A percentile compares a stretch with the other conserved stretches of the same genome.
These are phyloP conservation scores for Cladophialophora carrionii DNA, from an alignment of 2,329 filamentous ascomycete species.

Conservation along the genomic window DNA sequence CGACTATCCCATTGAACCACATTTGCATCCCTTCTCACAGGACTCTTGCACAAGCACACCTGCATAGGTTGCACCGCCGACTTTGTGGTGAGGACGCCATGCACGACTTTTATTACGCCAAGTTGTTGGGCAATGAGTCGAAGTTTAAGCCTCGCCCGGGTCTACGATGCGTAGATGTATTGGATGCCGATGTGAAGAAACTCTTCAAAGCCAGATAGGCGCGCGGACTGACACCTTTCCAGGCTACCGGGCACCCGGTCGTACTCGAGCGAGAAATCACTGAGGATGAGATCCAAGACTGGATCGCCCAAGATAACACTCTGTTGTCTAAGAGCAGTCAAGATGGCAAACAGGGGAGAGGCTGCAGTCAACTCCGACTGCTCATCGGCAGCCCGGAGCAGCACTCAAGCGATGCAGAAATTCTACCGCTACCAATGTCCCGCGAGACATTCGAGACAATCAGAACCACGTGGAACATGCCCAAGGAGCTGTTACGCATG, in stretches of 20 bases:
- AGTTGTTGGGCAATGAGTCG: conserved; percentile 16
- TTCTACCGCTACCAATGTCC: conserved; percentile 25
- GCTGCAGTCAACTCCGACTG: conserved; percentile 13
- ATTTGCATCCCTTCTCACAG: not conserved
- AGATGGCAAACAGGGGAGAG: not conserved
- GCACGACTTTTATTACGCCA: conserved; percentile 27
- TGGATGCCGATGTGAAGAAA: conserved; percentile 12
- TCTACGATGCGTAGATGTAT: conserved; percentile 19
- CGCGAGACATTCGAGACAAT: conserved; percentile 23
- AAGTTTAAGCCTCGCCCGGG: conserved; percentile 25
- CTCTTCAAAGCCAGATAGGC: not conserved
- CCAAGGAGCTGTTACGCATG: conserved; percentile 29
- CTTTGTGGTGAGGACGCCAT: not conserved
- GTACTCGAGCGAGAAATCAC: not conserved
- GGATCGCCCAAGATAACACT: not conserved
- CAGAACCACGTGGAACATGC: conserved; percentile 21
- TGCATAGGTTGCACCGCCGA: not conserved
- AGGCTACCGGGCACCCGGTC: not conserved
- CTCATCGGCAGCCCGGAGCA: conserved; percentile 24
- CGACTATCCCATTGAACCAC: not conserved
- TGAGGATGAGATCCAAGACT: conserved; percentile 3
- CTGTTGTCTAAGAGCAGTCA: not conserved
- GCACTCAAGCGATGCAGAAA: conserved; percentile 24
- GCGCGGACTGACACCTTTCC: not conserved
- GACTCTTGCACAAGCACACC: not conserved